Conservation (phyloP, 2,329 filamentous ascomycete genomes). For the Exophiala sideris region DNA sequence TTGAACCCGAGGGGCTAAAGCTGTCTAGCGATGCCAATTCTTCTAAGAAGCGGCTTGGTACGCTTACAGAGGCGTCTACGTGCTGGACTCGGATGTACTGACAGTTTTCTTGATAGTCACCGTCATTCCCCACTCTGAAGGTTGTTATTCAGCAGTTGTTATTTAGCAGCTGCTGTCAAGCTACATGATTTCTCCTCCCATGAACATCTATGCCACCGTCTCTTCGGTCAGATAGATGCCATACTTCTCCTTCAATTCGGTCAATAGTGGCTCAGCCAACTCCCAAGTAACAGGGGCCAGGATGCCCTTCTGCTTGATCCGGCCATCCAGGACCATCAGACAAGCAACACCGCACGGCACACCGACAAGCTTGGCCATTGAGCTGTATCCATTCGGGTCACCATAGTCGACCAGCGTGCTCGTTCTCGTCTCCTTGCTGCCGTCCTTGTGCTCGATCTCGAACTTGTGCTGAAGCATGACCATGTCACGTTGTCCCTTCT, state of each 20-base stretch:
- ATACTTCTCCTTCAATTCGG: conserved; percentile 74
- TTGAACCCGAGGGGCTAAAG: no score
- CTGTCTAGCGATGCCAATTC: no score
- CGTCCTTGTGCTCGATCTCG: conserved; percentile 77
- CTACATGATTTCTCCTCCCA: no score
- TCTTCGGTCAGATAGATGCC: conserved; percentile 72
- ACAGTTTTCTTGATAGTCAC: no score
- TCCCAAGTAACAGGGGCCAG: conserved; percentile 72
- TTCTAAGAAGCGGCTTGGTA: no score
- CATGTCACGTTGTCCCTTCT: conserved; percentile 76
- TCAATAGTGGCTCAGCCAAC: conserved; percentile 70
- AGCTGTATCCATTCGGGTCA: conserved; percentile 66
- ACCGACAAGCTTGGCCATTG: conserved; percentile 81
- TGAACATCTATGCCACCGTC: conserved; percentile 34
- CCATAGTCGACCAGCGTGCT: conserved; percentile 83
- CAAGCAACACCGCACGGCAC: conserved; percentile 73
- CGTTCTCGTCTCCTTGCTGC: conserved; percentile 70
- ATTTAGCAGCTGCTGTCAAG: no score
- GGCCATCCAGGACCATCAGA: conserved; percentile 72
- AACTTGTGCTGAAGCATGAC: conserved; percentile 66
- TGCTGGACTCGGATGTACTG: no score
- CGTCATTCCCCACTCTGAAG: no score
- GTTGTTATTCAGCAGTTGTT: no score
- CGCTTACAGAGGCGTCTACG: no score
- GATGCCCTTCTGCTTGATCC: conserved; percentile 68